phyloP scores from a whole-genome alignment of 2,329 filamentous ascomycete genomes.

The Eutypella sp. region DNA sequence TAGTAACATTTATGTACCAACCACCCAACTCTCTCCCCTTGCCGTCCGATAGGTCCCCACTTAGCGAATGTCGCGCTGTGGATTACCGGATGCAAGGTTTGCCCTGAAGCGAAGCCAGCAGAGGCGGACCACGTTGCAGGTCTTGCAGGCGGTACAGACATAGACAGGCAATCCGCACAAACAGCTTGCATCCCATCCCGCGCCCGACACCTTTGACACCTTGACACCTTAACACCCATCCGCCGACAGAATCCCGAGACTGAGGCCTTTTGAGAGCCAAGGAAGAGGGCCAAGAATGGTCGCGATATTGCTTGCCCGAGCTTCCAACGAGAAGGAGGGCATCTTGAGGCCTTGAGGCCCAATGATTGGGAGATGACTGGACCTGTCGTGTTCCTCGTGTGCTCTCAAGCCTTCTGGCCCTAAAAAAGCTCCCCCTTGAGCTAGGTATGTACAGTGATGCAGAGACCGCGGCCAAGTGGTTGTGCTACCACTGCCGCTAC shows the following conservation, averaged over 20 bases:
- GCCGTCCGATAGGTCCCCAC: not conserved
- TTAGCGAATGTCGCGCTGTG: not conserved
- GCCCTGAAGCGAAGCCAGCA: conserved; percentile 27
- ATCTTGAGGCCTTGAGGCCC: conserved; percentile 24
- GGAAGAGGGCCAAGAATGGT: no score
- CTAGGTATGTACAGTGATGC: not conserved
- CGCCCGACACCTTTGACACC: no score
- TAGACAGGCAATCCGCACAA: no score
- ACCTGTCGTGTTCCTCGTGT: no score
- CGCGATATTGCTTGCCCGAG: not conserved
- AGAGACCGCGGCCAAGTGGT: not conserved
- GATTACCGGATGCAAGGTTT: conserved; percentile 6
- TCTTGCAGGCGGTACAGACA: no score
- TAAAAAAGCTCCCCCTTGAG: no score
- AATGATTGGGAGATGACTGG: conserved; percentile 16
- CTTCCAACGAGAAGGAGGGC: conserved; percentile 7
- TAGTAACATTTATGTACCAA: no score
- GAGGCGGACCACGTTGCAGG: conserved; percentile 33
- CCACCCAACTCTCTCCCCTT: no score
- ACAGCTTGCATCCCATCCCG: not conserved
- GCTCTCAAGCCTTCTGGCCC: no score
- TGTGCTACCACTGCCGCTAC: not conserved
- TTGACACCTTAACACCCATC: no score
- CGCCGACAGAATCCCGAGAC: no score
- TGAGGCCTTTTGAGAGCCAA: no score